These are phyloP conservation scores for Melaleuca quinquenervia DNA, from an alignment of 345 rosid species.

Conservation along the genomic window DNA sequence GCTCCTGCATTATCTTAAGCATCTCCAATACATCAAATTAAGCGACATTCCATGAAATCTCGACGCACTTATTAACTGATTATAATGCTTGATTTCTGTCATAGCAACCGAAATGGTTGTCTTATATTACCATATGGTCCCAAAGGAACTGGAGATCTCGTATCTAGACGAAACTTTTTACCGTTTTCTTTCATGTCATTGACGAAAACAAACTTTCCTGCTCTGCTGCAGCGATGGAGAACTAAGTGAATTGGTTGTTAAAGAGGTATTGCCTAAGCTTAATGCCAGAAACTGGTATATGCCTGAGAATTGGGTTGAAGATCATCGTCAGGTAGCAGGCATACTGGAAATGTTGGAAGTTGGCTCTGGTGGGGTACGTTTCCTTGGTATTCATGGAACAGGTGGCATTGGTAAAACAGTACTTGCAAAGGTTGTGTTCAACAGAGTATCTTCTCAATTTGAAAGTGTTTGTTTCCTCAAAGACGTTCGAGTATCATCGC, in stretches of 20 bases:
- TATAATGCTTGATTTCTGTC: neutral
- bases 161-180: accelerated
- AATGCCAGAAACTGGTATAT: neutral
- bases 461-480: neutral
- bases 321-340: accelerated
- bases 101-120: neutral
- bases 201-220: neutral
- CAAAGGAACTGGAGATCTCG: neutral
- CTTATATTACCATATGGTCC: neutral
- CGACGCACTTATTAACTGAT: neutral
- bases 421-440: neutral
- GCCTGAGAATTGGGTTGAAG: neutral
- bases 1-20: neutral
- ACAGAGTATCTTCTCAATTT: neutral
- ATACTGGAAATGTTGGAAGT: neutral
- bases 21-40: neutral
- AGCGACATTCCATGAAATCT: neutral
- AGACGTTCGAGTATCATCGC: neutral
- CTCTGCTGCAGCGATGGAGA: neutral
- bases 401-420: neutral
- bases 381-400: neutral
- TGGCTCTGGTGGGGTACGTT: neutral
- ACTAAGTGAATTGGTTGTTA: neutral
- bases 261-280: neutral
- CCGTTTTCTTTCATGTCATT: neutral